Percentiles rank a stretch among this genome's conserved stretches.
Conservation (phyloP, 2,329 filamentous ascomycete genomes). For the Aspergillus piperis region DNA sequence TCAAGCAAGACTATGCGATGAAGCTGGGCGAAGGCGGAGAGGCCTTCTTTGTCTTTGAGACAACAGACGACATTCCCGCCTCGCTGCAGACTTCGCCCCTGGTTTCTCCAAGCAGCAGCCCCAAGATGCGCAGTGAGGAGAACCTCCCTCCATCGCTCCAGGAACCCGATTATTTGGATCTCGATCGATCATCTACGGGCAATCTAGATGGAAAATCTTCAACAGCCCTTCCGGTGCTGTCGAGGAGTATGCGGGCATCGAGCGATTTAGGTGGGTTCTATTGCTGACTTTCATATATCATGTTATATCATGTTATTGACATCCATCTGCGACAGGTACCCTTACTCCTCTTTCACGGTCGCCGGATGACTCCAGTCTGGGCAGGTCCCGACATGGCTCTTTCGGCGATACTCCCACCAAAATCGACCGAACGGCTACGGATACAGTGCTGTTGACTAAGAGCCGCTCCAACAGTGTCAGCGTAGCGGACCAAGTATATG, state of each 20-base stretch:
- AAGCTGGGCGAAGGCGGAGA: slow-evolving; percentile 97
- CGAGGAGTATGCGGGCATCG: slow-evolving; percentile 40
- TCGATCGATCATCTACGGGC: slow-evolving; percentile 34
- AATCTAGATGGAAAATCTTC: slow-evolving; percentile 27
- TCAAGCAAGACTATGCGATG: slow-evolving; percentile 93
- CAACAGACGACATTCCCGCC: slow-evolving; percentile 85
- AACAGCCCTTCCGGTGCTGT: slow-evolving; percentile 30
- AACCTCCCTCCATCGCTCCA: slow-evolving; percentile 41
- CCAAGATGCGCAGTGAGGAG: slow-evolving; percentile 49
- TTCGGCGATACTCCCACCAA: slow-evolving; percentile 40
- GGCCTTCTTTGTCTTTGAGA: slow-evolving; percentile 98
- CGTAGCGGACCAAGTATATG: slow-evolving; percentile 16
- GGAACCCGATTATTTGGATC: slow-evolving; percentile 54
- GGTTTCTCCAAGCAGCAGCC: slow-evolving; percentile 85
- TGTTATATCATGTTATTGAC: neutral
- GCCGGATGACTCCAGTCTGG: slow-evolving; percentile 33
- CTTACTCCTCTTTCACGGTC: slow-evolving; percentile 45
- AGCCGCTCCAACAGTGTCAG: slow-evolving; percentile 29
- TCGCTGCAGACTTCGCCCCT: slow-evolving; percentile 92
- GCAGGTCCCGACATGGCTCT: slow-evolving; percentile 29
- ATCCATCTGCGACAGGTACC: slow-evolving; percentile 32
- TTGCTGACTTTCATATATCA: neutral
- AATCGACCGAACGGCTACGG: slow-evolving; percentile 55
- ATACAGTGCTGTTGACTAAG: slow-evolving; percentile 53
- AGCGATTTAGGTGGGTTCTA: slow-evolving; percentile 48